Conservation (phyloP, 371 early-diverging fungal genomes). For the Circinella umbellata region DNA sequence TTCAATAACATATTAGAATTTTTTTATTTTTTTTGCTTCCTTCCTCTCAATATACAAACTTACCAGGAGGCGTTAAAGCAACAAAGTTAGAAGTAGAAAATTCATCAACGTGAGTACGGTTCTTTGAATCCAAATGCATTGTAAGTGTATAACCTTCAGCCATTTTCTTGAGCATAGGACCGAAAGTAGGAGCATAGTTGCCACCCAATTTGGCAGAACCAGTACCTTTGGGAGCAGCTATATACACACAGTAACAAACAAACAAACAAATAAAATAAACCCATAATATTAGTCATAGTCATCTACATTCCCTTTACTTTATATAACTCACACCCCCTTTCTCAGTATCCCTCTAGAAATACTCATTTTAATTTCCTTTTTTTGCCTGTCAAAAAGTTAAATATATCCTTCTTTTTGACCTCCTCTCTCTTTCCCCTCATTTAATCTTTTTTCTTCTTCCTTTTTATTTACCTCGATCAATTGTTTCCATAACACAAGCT, state of each 20-base stretch:
- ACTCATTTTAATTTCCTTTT: too few relatives aligned
- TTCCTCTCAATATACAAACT: conserved; percentile 8
- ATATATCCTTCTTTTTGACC: background rate
- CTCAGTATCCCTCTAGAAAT: too few relatives aligned
- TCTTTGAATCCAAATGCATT: conserved; percentile 75
- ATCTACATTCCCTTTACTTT: too few relatives aligned
- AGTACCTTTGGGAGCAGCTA: conserved; percentile 64
- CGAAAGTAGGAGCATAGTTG: conserved; percentile 75
- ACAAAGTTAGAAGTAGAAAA: conserved; percentile 86
- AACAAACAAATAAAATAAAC: background rate
- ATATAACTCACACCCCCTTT: too few relatives aligned
- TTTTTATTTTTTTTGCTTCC: too few relatives aligned
- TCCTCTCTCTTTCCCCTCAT: background rate
- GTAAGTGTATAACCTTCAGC: conserved; percentile 72
- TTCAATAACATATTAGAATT: conserved; percentile 4
- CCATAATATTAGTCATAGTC: background rate
- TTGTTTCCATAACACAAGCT: conserved; percentile 68
- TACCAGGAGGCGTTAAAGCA: conserved; percentile 63
- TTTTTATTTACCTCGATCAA: conserved; percentile 65
- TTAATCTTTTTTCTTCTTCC: background rate
- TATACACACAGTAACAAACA: background rate
- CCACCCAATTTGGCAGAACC: conserved; percentile 80
- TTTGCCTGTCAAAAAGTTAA: too few relatives aligned
- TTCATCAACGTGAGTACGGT: conserved; percentile 74
- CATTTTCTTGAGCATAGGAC: conserved; percentile 65